A percentile compares a stretch with the other conserved stretches of the same genome.
Evolutionary conservation across 148 eudicot species (phyloP).

Genomic region (Agrostemma githago): DNA sequence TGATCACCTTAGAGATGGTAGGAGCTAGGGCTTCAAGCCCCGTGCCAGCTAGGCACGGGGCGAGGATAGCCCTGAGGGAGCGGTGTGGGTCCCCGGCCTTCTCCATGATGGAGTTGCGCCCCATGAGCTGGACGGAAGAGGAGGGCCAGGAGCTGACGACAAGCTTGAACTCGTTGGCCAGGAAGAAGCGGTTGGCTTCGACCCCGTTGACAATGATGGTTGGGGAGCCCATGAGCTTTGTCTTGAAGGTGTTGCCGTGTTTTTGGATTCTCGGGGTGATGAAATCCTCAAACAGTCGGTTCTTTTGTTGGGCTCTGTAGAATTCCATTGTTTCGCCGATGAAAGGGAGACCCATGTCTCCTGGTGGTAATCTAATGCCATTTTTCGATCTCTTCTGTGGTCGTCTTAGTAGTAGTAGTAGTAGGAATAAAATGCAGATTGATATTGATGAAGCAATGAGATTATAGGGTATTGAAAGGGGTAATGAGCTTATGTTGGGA

Average conservation of each 20-base stretch:
- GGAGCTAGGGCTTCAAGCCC: constrained; percentile 54
- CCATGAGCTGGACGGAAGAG: constrained; percentile 75
- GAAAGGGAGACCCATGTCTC: constrained; percentile 66
- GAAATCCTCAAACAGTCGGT: constrained; percentile 56
- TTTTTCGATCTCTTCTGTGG: constrained; percentile 17
- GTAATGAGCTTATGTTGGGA: constrained; percentile 1
- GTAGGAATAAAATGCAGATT: background rate
- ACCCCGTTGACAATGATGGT: constrained; percentile 60
- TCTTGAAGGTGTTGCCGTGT: constrained; percentile 65
- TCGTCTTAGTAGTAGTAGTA: background rate
- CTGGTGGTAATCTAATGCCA: constrained; percentile 42
- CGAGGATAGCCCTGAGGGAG: constrained; percentile 42
- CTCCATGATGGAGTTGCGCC: constrained; percentile 67
- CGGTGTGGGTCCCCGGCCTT: constrained; percentile 60
- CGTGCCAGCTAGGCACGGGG: constrained; percentile 37
- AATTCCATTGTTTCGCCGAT: constrained; percentile 71
- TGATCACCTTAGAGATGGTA: constrained; percentile 36
- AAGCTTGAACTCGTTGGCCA: constrained; percentile 75
- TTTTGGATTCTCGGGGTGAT: constrained; percentile 44
- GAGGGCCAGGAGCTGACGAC: constrained; percentile 87
- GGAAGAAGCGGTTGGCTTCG: constrained; percentile 58
- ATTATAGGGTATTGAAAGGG: background rate
- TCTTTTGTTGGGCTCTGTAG: constrained; percentile 51
- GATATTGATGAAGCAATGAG: constrained; percentile 9
- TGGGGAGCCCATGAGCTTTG: constrained; percentile 65